These are phyloP conservation scores for Amborella trichopoda DNA, from an alignment of 164 flowering plant species.

Conservation along the genomic window DNA sequence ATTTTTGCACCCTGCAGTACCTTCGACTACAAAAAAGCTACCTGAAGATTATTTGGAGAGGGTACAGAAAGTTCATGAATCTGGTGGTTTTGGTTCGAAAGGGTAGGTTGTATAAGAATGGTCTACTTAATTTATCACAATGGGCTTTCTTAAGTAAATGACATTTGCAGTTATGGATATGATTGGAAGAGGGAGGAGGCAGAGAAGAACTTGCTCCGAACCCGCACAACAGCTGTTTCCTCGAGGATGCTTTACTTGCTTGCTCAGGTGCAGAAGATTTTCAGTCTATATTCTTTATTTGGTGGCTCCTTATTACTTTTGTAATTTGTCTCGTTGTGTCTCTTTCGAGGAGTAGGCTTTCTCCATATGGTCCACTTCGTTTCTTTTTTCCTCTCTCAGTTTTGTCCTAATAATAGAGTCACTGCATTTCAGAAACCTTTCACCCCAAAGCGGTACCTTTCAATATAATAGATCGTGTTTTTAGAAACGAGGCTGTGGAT, in stretches of 20 bases:
- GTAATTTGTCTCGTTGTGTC: no score
- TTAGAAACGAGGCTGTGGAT: constrained; percentile 98
- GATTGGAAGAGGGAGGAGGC: constrained; percentile 97
- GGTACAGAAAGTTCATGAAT: constrained; percentile 76
- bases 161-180: constrained; percentile 55
- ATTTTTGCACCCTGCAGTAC: no score
- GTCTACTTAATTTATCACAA: background rate
- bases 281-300: no score
- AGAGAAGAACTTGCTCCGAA: constrained; percentile 77
- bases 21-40: constrained; percentile 58
- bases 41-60: constrained; percentile 94
- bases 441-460: constrained; percentile 62
- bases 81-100: constrained; percentile 85
- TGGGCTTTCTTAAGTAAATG: background rate
- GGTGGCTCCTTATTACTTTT: no score
- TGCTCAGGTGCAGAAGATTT: constrained; percentile 70
- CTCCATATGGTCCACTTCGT: no score
- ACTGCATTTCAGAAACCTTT: constrained; percentile 46
- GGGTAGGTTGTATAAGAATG: constrained; percentile 43
- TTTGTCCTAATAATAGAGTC: no score
- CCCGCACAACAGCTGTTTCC: constrained; percentile 95
- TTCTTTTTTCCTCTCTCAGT: no score
- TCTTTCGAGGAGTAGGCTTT: no score
- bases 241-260: constrained; percentile 84
- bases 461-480: constrained; percentile 93